A percentile compares a stretch with the other conserved stretches of the same genome.
Conservation (phyloP, 1,284 basidiomycete species). For the Thecaphora thlaspeos region DNA sequence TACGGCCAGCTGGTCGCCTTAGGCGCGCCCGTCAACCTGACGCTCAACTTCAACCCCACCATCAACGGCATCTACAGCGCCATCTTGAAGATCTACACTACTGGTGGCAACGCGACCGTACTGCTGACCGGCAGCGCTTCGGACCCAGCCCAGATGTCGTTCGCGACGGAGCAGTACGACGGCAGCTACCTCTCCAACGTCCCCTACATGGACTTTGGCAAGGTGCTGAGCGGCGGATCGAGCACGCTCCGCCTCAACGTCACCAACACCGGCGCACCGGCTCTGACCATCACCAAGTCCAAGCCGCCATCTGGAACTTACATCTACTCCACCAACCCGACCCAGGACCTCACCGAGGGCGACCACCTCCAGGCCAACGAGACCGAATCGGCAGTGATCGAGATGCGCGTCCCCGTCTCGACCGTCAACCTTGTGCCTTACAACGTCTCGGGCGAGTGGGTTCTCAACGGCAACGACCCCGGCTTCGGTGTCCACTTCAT, state of each 20-base stretch:
- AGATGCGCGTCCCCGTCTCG: slow-evolving; percentile 1
- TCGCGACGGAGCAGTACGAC: slow-evolving; percentile 8
- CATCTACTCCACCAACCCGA: slow-evolving; percentile 7
- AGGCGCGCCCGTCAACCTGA: slow-evolving; percentile 13
- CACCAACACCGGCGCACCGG: slow-evolving; percentile 9
- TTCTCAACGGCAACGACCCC: slow-evolving; percentile 21
- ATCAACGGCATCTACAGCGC: slow-evolving; percentile 7
- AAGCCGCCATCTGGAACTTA: slow-evolving; percentile 5
- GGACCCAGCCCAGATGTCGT: slow-evolving; percentile 1
- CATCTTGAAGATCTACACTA: slow-evolving; percentile 7
- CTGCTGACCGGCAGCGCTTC: slow-evolving; percentile 9
- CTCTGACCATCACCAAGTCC: slow-evolving; percentile 14
- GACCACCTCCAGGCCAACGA: slow-evolving; percentile 2
- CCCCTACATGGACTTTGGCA: slow-evolving; percentile 15
- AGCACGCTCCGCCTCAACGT: slow-evolving; percentile 4
- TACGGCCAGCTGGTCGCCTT: slow-evolving; percentile 3
- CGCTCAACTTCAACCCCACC: slow-evolving; percentile 14
- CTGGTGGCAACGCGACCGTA: slow-evolving; percentile 7
- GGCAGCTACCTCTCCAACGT: slow-evolving; percentile 1
- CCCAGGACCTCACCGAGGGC: slow-evolving; percentile 11
- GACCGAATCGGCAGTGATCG: slow-evolving; percentile 2
- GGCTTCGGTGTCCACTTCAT: slow-evolving; percentile 15
- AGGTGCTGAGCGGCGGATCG: slow-evolving; percentile 1
- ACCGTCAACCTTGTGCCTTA: slow-evolving; percentile 3
- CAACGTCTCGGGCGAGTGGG: slow-evolving; percentile 10